Base-by-base conservation (phyloP, 306 rosid species). In the Glycine tomentella region DNA sequence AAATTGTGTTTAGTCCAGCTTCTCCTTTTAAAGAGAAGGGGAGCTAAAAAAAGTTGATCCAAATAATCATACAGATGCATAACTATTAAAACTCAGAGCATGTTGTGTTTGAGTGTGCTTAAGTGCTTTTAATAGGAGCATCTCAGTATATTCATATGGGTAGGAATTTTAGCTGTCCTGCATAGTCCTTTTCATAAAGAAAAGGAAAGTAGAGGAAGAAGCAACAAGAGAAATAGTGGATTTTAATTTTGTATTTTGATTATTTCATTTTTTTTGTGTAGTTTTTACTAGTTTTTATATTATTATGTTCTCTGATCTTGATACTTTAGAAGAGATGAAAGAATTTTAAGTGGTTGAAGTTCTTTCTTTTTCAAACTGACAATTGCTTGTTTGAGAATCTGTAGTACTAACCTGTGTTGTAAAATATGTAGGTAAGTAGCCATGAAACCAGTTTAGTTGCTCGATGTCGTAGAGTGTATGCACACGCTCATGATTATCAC, bases 401-500 rank as follows among this genome's bases (percentile, higher is more conserved):
- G 20, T 49, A 8, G 79, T 76, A 50, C 88, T 88, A 76, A 91
- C 83, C 58, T 33, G 1, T 71, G 66, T 38, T 81, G 78, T 74
- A 56, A 17, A 48, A 86, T 72, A 45, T 88, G 90, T 78, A 96
- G 99, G 98, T 96, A 80, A 87, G 92, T 73, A 86, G 90, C 85
- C 91, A 92, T n/a, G 99, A 96, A 85, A 90, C 95, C 79, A 96
- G 91, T 86, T 84, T 89, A 83, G 81, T 89, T 40, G 99, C 99
- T 75, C 92, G 98, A 86, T 96, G 98, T 83, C 98, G 99, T 74
- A 92, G 98, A 85, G 97, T 96, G 70, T 96, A 96, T 86, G 99
- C 98, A 33, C 99, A 96, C 83, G 98, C 99, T 31, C 99, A 96
- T 84, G 99, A 96, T 82, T 96, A 96, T 84, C 99, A 96, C 85